Conservation (phyloP, 192 early-diverging fungal genomes). For the Entomortierella beljakovae region DNA sequence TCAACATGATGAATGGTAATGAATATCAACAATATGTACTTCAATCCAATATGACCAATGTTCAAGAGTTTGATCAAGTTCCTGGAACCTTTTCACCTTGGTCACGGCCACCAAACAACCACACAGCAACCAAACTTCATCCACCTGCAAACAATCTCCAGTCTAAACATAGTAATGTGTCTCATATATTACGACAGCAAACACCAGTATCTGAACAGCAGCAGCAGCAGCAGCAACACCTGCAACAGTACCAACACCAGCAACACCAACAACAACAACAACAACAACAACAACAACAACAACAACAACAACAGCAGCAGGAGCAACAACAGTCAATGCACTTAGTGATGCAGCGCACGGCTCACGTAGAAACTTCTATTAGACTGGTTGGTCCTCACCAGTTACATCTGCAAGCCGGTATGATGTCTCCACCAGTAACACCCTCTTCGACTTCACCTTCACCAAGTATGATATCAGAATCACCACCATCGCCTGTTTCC, state of each 20-base stretch:
- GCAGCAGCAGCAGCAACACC: neutral
- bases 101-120: slow-evolving; percentile 35
- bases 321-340: neutral
- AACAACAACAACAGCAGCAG: slow-evolving; percentile 28
- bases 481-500: neutral
- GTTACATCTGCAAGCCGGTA: neutral
- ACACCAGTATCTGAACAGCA: too few relatives aligned
- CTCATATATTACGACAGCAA: too few relatives aligned
- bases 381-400: neutral
- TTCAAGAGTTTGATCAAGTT: too few relatives aligned
- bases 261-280: neutral
- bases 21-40: too few relatives aligned
- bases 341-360: neutral
- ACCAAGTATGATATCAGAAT: neutral
- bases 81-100: too few relatives aligned
- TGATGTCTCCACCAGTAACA: slow-evolving; percentile 42
- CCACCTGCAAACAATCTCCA: too few relatives aligned
- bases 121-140: slow-evolving; percentile 2
- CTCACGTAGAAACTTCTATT: neutral
- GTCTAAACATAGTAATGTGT: too few relatives aligned
- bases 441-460: slow-evolving; percentile 36
- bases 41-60: too few relatives aligned
- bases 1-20: neutral
- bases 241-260: neutral
- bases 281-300: slow-evolving; percentile 8